A percentile compares a stretch with the other conserved stretches of the same genome.
These are phyloP conservation scores for Metschnikowia chrysomelidarum DNA, from an alignment of 805 yeast genomes.

Conservation along the genomic window DNA sequence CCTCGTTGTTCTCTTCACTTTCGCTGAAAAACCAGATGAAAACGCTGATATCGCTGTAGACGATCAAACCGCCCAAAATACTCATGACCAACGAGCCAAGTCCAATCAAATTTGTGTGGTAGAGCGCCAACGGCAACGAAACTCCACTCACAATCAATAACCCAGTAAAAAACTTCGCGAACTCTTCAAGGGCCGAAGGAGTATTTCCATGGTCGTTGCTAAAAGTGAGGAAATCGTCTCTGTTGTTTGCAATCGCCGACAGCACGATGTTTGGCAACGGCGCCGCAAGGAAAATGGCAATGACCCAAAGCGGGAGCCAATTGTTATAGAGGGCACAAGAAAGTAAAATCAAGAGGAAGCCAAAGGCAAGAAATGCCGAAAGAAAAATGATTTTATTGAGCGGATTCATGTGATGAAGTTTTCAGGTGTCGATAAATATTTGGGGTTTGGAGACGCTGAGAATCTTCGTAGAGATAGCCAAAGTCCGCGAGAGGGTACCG, in stretches of 20 bases:
- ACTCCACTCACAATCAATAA: constrained; percentile 43
- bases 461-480: no score
- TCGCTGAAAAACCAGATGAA: constrained; percentile 48
- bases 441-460: no score
- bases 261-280: constrained; percentile 45
- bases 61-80: constrained; percentile 43
- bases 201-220: constrained; percentile 38
- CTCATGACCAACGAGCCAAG: constrained; percentile 44
- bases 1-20: constrained; percentile 44
- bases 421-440: no score
- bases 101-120: constrained; percentile 36
- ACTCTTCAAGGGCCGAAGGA: constrained; percentile 39
- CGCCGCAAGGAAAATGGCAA: constrained; percentile 41
- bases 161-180: constrained; percentile 40
- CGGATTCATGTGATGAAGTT: constrained; percentile 49
- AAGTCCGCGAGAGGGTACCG: no score
- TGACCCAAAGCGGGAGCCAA: constrained; percentile 39
- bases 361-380: constrained; percentile 45
- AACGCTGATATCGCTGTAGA: constrained; percentile 42
- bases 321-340: constrained; percentile 46
- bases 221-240: constrained; percentile 45
- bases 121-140: constrained; percentile 41
- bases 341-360: constrained; percentile 41
- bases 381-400: constrained; percentile 46
- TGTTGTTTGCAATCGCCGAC: constrained; percentile 33